Evolutionary conservation across 2,329 filamentous ascomycete genomes (phyloP).

Genomic region (Exophiala calicioides): DNA sequence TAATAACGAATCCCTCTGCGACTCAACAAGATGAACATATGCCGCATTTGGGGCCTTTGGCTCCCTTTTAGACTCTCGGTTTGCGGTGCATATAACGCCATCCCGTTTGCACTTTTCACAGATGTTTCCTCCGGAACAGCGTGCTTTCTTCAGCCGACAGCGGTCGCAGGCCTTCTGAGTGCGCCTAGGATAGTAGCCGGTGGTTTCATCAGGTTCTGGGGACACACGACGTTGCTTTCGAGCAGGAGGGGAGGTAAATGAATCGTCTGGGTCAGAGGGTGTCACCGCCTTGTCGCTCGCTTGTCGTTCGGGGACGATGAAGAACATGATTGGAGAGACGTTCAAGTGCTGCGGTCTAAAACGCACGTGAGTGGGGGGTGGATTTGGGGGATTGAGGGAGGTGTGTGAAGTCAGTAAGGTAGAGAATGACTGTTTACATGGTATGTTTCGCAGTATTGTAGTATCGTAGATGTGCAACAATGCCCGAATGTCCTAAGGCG

Average conservation of each 20-base stretch:
- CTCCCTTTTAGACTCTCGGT: slow-evolving; percentile 12
- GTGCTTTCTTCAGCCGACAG: slow-evolving; percentile 21
- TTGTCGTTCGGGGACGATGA: slow-evolving; percentile 15
- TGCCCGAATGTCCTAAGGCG: too few species aligned
- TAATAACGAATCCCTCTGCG: slow-evolving; percentile 13
- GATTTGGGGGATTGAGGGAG: background rate
- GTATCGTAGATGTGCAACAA: too few species aligned
- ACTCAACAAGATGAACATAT: slow-evolving; percentile 19
- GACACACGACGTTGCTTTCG: slow-evolving; percentile 10
- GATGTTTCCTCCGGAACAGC: slow-evolving; percentile 10
- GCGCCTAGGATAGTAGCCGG: slow-evolving; percentile 20
- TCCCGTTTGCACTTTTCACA: slow-evolving; percentile 11
- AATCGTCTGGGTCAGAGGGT: background rate
- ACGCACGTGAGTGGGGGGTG: background rate
- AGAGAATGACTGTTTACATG: too few species aligned
- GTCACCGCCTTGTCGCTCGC: background rate
- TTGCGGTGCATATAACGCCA: slow-evolving; percentile 10
- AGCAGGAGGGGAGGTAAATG: slow-evolving; percentile 2
- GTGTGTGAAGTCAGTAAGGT: too few species aligned
- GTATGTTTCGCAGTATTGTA: too few species aligned
- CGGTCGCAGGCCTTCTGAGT: slow-evolving; percentile 22
- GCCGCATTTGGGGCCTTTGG: slow-evolving; percentile 14
- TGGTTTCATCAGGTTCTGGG: slow-evolving; percentile 10
- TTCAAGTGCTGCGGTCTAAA: background rate
- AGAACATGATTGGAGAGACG: slow-evolving; percentile 13